phyloP scores from a whole-genome alignment of 768 basidiomycete genomes.

The Lactarius sp. region DNA sequence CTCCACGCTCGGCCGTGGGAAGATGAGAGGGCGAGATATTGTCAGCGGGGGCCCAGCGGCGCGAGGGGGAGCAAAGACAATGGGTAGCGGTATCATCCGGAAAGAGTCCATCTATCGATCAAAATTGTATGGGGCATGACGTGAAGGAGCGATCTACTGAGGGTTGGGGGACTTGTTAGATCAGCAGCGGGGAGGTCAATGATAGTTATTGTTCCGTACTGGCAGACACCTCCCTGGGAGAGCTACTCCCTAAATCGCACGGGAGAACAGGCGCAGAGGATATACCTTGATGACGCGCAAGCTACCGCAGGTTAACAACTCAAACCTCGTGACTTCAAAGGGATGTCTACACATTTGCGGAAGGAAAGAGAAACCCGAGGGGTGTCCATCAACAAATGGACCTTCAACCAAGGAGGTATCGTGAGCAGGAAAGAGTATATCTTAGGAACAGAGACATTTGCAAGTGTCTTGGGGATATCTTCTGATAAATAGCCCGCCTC shows the following conservation, averaged over 20 bases:
- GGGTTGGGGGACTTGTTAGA: not conserved
- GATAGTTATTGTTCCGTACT: not conserved
- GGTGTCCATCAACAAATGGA: not conserved
- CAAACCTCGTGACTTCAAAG: not conserved
- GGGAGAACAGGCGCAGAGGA: not conserved
- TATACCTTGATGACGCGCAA: conserved; percentile 1
- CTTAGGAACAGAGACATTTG: not conserved
- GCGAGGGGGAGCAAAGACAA: not conserved
- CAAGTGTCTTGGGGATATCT: not conserved
- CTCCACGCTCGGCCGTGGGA: not conserved
- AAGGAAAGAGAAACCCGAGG: not conserved
- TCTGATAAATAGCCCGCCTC: not conserved
- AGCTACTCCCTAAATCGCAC: not conserved
- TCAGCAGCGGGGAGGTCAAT: not conserved
- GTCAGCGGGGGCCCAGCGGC: not conserved
- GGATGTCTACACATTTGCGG: not conserved
- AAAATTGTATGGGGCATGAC: not conserved
- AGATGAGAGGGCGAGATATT: not conserved
- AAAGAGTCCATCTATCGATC: conserved; percentile 1
- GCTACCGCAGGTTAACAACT: not conserved
- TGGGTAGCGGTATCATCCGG: not conserved
- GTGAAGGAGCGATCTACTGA: not conserved
- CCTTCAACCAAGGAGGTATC: not conserved
- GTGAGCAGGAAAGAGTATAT: not conserved
- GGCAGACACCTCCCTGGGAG: not conserved